These are phyloP conservation scores for Mortierella sp. DNA, from an alignment of 371 early-diverging fungal species.

Conservation along the genomic window DNA sequence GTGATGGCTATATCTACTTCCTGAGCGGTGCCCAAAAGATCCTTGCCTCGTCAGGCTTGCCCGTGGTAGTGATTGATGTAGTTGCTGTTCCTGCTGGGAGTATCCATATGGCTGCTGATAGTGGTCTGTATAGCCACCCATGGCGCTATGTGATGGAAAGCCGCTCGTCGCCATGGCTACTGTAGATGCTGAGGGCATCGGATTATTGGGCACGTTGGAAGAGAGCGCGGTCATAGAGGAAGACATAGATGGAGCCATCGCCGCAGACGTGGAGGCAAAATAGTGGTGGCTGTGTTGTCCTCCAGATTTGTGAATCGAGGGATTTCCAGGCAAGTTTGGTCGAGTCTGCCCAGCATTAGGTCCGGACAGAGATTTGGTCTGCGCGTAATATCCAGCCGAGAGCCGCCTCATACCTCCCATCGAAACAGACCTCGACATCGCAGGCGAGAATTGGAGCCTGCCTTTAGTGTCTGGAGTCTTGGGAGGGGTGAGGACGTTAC, in stretches of 20 bases:
- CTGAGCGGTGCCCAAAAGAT: conserved; percentile 24
- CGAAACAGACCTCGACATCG: conserved; percentile 45
- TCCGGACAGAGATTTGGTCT: not conserved
- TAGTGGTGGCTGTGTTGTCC: conserved; percentile 5
- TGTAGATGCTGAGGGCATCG: conserved; percentile 21
- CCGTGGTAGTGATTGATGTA: conserved; percentile 39
- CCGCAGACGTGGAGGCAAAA: conserved; percentile 7
- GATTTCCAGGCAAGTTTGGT: conserved; percentile 36
- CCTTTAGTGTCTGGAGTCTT: conserved; percentile 30
- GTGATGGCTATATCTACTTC: conserved; percentile 5
- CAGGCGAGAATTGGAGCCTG: conserved; percentile 24
- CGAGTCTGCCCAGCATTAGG: conserved; percentile 16
- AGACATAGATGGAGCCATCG: conserved; percentile 7
- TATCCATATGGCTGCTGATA: conserved; percentile 9
- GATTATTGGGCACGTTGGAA: conserved; percentile 10
- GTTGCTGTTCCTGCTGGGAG: conserved; percentile 34
- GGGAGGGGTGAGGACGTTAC: conserved; percentile 22
- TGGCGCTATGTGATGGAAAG: too few species aligned
- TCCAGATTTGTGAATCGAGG: conserved; percentile 31
- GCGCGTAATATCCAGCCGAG: conserved; percentile 1
- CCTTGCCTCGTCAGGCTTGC: conserved; percentile 29
- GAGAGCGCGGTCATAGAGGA: conserved; percentile 2
- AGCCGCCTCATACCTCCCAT: conserved; percentile 26
- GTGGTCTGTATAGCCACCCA: not conserved
- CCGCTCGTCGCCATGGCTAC: conserved; percentile 13